Evolutionary conservation across 306 rosid genomes (phyloP), one percentile per base, ranked within the genome.

Genomic region (Mimosa pudica): DNA sequence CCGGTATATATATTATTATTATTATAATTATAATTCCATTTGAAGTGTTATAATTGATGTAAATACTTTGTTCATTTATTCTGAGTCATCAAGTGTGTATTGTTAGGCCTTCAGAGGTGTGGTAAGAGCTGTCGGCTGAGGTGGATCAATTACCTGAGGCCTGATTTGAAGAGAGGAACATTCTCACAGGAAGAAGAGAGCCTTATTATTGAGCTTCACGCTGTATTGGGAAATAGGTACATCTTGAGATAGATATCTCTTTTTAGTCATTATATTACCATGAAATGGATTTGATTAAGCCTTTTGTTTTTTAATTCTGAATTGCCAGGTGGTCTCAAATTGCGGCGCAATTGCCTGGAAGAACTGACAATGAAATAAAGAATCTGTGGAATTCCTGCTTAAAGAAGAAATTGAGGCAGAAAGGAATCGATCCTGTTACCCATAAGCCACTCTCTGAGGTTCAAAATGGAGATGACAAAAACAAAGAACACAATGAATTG

Each of bases 281-380:
- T 11, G 9, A 67, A 14, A 32, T 81, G 57, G 30, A 5, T 46
- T 24, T 24, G 42, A 58, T 2, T 13, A 61, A 66, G 38, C 65
- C 10, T 65, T 77, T 44, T 48, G 20, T 16, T 2, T 42, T 49
- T 36, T 41, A 6, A 30, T 17, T 65, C 38, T 80, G 72, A 45
- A 76, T 61, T 20, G 7, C 74, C 82, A 92, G 98, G 83, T 92
- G 97, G 98, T 94, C 98, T 17, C 95, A 92, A 76, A 94, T 92
- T 82, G 98, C 97, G 0, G 93, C 96, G 63, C 86, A 84, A 77
- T 83, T 94, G 74, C 96, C 97, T 0, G 97, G 97, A 54, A 94
- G 98, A 76, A 94, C 98, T 0, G 97, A 94, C 83, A 94, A 94
- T 71, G 98, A 94, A 83, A 94, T 94, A 45, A 94, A 94, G 87